Conservation (phyloP, 495 filamentous ascomycete species). For the Talaromyces trachyspermus region DNA sequence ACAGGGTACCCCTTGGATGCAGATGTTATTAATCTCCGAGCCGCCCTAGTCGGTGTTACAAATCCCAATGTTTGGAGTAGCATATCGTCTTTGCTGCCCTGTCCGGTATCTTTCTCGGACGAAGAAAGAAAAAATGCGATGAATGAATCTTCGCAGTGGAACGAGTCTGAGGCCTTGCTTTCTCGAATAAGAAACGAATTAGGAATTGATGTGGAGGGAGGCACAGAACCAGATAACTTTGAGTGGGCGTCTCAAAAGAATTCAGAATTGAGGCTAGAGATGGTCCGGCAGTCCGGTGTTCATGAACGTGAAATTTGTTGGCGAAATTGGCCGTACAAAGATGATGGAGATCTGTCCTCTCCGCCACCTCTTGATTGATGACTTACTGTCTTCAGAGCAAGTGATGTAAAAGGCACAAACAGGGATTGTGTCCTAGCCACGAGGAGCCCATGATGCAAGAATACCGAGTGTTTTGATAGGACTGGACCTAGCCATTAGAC, state of each 20-base stretch:
- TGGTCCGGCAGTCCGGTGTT: conserved; percentile 19
- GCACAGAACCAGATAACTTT: conserved; percentile 25
- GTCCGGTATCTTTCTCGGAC: conserved; percentile 22
- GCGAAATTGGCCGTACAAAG: conserved; percentile 28
- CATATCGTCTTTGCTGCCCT: conserved; percentile 19
- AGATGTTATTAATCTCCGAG: conserved; percentile 28
- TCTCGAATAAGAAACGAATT: conserved; percentile 20
- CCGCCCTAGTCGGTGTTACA: conserved; percentile 27
- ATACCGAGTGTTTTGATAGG: no score
- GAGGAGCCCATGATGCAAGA: no score
- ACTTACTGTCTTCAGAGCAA: no score
- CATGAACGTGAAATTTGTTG: conserved; percentile 18
- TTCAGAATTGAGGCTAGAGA: conserved; percentile 19
- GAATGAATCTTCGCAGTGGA: conserved; percentile 28
- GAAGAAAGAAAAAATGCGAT: conserved; percentile 23
- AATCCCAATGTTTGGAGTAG: conserved; percentile 20
- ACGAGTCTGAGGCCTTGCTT: conserved; percentile 27
- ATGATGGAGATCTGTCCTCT: conserved; percentile 12
- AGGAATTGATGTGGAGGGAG: conserved; percentile 23
- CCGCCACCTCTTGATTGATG: background rate
- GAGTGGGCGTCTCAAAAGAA: conserved; percentile 19
- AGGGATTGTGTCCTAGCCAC: no score
- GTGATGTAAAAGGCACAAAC: no score
- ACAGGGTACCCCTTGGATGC: conserved; percentile 31
- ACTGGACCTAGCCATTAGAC: no score